These are phyloP conservation scores for Penicillium hesseltinei DNA, from an alignment of 2,329 filamentous ascomycete species.

Conservation along the genomic window DNA sequence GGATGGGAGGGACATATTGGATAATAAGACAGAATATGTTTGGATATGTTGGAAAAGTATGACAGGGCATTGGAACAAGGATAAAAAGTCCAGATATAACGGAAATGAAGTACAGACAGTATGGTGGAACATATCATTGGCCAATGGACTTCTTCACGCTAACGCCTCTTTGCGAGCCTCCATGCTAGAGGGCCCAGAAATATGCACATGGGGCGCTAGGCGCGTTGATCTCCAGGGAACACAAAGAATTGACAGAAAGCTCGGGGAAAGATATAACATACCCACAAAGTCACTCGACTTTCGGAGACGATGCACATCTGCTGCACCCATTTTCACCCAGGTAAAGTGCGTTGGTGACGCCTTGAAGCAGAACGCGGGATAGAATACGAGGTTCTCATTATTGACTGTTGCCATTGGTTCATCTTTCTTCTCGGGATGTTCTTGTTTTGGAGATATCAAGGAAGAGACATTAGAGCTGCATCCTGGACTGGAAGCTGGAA, in stretches of 20 bases:
- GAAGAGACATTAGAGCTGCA: neutral
- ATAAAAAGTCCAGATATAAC: neutral
- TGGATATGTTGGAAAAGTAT: neutral
- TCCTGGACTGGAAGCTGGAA: neutral
- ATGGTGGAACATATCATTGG: neutral
- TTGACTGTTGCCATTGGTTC: conserved; percentile 27
- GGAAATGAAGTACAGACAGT: neutral
- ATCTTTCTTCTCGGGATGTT: conserved; percentile 21
- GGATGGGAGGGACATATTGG: neutral
- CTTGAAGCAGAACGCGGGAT: conserved; percentile 60
- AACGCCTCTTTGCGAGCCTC: neutral
- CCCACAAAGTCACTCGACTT: conserved; percentile 52
- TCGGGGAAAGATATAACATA: conserved; percentile 26
- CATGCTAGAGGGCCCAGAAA: neutral
- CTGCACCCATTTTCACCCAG: conserved; percentile 61
- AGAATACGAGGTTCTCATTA: conserved; percentile 42
- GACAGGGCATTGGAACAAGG: neutral
- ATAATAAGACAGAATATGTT: neutral
- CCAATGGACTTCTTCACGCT: neutral
- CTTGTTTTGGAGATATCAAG: neutral
- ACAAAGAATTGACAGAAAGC: neutral
- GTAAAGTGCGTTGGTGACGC: conserved; percentile 60
- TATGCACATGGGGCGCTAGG: neutral
- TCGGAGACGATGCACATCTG: conserved; percentile 55
- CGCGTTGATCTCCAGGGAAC: neutral